Conservation (phyloP, 768 basidiomycete species). For the Termitomyces bulborhizus region DNA sequence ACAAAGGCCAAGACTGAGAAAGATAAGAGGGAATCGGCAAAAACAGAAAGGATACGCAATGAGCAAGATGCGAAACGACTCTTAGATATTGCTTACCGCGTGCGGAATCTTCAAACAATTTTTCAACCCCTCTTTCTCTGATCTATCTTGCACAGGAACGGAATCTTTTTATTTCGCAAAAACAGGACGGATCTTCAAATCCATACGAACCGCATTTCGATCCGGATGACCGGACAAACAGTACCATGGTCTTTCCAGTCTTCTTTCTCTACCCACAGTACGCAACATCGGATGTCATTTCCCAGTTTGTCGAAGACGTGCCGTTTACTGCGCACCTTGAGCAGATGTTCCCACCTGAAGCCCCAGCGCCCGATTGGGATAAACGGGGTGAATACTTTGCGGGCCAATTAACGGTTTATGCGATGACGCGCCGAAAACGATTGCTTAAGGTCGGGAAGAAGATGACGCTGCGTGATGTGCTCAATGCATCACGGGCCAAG, state of each 20-base stretch:
- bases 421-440: slow-evolving; percentile 67
- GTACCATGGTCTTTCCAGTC: slow-evolving; percentile 73
- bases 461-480: slow-evolving; percentile 79
- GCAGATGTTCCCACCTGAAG: slow-evolving; percentile 77
- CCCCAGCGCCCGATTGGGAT: slow-evolving; percentile 73
- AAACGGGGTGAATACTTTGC: slow-evolving; percentile 55
- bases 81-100: slow-evolving; percentile 59
- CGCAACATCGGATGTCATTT: slow-evolving; percentile 83
- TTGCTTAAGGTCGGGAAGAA: slow-evolving; percentile 90
- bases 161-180: slow-evolving; percentile 55
- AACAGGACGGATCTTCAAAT: slow-evolving; percentile 44
- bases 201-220: slow-evolving; percentile 65
- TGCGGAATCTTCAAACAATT: slow-evolving; percentile 25
- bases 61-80: slow-evolving; percentile 47
- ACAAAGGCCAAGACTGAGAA: slow-evolving; percentile 40
- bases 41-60: slow-evolving; percentile 39
- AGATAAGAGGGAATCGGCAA: slow-evolving; percentile 46
- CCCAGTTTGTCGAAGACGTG: slow-evolving; percentile 79
- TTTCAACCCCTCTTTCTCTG: slow-evolving; percentile 1
- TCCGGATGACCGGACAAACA: slow-evolving; percentile 49
- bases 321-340: slow-evolving; percentile 74
- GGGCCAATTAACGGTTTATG: slow-evolving; percentile 71
- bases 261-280: slow-evolving; percentile 94
- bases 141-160: slow-evolving; percentile 49
- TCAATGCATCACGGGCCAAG: slow-evolving; percentile 53